These are phyloP conservation scores for Sordaria brevicollis DNA, from an alignment of 495 filamentous ascomycete genomes.

Conservation along the genomic window DNA sequence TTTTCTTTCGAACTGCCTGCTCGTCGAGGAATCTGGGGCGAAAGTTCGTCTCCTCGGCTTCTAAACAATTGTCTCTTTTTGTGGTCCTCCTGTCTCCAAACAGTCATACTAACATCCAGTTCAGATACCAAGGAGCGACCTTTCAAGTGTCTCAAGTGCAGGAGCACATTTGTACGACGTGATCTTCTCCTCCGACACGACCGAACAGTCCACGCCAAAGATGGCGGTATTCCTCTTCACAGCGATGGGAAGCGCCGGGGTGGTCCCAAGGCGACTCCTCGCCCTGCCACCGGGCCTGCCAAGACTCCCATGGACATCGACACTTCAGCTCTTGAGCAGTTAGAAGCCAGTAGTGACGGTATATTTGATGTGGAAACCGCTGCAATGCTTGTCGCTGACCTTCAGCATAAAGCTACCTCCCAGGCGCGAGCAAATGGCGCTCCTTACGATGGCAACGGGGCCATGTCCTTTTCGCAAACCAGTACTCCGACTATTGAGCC, in stretches of 20 bases:
- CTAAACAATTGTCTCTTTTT: background rate
- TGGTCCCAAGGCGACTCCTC: slow-evolving; percentile 49
- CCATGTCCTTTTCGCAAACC: slow-evolving; percentile 63
- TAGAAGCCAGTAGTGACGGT: slow-evolving; percentile 87
- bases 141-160: slow-evolving; percentile 96
- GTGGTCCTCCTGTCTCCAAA: background rate
- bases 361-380: slow-evolving; percentile 97
- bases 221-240: slow-evolving; percentile 89
- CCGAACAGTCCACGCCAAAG: slow-evolving; percentile 96
- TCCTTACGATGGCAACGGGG: slow-evolving; percentile 57
- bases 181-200: slow-evolving; percentile 95
- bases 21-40: too few relatives aligned
- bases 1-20: slow-evolving; percentile 4
- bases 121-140: slow-evolving; percentile 97
- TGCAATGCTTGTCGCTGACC: slow-evolving; percentile 97
- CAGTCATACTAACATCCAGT: slow-evolving; percentile 2
- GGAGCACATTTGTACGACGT: slow-evolving; percentile 95
- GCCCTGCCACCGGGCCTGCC: slow-evolving; percentile 55
- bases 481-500: slow-evolving; percentile 57
- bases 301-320: slow-evolving; percentile 81
- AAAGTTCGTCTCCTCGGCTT: background rate
- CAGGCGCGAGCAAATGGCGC: slow-evolving; percentile 51
- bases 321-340: slow-evolving; percentile 81
- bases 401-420: slow-evolving; percentile 91
- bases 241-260: slow-evolving; percentile 88